phyloP scores from a whole-genome alignment of 768 basidiomycete genomes.

The Lentinula edodes region DNA sequence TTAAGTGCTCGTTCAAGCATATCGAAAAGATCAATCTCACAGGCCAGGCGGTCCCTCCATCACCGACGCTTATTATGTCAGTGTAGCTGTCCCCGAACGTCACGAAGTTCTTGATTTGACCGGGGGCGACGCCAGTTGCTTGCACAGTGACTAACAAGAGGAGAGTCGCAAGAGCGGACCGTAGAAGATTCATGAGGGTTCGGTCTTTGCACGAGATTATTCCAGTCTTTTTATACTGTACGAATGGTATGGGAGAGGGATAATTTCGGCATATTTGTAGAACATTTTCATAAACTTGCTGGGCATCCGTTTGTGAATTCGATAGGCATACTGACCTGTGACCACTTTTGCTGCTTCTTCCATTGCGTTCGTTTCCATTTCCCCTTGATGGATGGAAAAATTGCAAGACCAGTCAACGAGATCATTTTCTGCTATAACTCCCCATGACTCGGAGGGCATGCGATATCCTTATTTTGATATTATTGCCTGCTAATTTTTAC shows the following conservation, averaged over 20 bases:
- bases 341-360: neutral
- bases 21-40: constrained; percentile 11
- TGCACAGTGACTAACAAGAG: neutral
- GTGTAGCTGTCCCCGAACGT: constrained; percentile 69
- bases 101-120: constrained; percentile 57
- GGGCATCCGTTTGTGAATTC: neutral
- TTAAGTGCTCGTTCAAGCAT: neutral
- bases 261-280: neutral
- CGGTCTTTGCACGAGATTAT: neutral
- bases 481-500: neutral
- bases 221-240: neutral
- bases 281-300: neutral
- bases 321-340: neutral
- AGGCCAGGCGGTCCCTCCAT: constrained; percentile 54
- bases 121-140: constrained; percentile 23
- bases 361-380: neutral
- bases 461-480: neutral
- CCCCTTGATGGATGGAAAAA: neutral
- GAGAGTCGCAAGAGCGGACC: neutral
- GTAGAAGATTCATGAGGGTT: constrained; percentile 1
- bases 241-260: neutral
- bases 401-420: neutral
- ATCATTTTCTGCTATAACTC: neutral
- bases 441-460: neutral
- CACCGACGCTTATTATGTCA: constrained; percentile 34